These are phyloP conservation scores for Psilocybe azurescens DNA, from an alignment of 768 basidiomycete species.

Conservation along the genomic window DNA sequence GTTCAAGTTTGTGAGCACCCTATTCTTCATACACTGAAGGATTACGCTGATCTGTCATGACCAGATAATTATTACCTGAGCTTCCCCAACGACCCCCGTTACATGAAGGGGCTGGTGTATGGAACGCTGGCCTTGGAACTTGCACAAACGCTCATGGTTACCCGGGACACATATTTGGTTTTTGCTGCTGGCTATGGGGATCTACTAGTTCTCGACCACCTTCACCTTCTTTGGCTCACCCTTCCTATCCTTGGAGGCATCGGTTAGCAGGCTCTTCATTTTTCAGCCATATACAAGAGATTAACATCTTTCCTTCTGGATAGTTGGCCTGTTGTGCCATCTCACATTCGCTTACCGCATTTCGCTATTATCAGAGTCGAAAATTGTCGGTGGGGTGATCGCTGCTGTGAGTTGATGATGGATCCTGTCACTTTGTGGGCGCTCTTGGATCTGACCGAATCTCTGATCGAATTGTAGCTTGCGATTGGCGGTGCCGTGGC, in stretches of 20 bases:
- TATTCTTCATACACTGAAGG: not conserved
- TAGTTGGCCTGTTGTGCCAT: constrained; percentile 33
- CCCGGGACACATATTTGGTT: constrained; percentile 30
- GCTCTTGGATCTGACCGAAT: constrained; percentile 10
- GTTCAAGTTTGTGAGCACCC: constrained; percentile 37
- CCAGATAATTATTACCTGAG: constrained; percentile 37
- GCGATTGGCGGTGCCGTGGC: constrained; percentile 21
- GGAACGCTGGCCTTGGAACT: constrained; percentile 29
- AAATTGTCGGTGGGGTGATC: constrained; percentile 24
- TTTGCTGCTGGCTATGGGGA: constrained; percentile 34
- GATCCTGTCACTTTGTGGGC: constrained; percentile 17
- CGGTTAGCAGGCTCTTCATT: constrained; percentile 19
- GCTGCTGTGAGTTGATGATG: constrained; percentile 25
- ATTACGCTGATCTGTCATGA: not conserved
- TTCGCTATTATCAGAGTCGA: constrained; percentile 28
- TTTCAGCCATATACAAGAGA: constrained; percentile 6
- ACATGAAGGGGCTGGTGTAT: constrained; percentile 33
- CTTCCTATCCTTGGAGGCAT: constrained; percentile 33
- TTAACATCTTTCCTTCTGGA: not conserved
- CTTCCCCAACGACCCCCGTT: constrained; percentile 33
- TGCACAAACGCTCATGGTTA: constrained; percentile 33
- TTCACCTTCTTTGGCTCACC: constrained; percentile 35
- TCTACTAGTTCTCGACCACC: constrained; percentile 21
- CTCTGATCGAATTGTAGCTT: constrained; percentile 20
- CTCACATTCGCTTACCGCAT: constrained; percentile 36